Evolutionary conservation across 2,329 filamentous ascomycete species (phyloP).

Genomic region (Cyphellophora attinorum): DNA sequence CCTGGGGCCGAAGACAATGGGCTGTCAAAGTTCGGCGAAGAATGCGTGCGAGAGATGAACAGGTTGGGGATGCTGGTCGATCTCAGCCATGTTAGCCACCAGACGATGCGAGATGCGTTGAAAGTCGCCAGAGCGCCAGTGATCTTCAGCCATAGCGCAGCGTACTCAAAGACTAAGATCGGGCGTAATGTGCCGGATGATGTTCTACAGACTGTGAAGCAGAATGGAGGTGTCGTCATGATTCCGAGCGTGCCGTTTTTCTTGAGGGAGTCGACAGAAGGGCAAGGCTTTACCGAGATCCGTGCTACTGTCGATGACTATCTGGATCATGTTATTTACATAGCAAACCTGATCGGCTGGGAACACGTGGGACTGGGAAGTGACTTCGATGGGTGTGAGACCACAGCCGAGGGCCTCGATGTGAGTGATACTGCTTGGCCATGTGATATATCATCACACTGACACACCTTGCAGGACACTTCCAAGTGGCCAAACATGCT

Average conservation of each 20-base stretch:
- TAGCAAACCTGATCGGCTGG: constrained; percentile 73
- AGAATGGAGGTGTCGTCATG: constrained; percentile 33
- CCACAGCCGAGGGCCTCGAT: constrained; percentile 24
- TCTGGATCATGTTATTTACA: constrained; percentile 69
- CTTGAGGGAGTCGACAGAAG: constrained; percentile 20
- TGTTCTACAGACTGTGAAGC: constrained; percentile 25
- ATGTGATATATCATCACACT: not conserved
- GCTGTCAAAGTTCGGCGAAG: constrained; percentile 15
- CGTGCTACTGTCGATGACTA: constrained; percentile 58
- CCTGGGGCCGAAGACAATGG: constrained; percentile 14
- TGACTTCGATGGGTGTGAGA: constrained; percentile 65
- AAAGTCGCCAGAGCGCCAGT: constrained; percentile 17
- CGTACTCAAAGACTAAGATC: constrained; percentile 20
- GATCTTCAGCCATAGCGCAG: constrained; percentile 19
- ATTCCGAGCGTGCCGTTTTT: constrained; percentile 27
- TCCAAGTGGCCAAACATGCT: not conserved
- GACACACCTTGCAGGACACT: not conserved
- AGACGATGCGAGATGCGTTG: constrained; percentile 19
- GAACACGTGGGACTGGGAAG: constrained; percentile 80
- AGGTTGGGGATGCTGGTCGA: constrained; percentile 22
- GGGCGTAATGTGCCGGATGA: constrained; percentile 34
- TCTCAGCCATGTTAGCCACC: constrained; percentile 19
- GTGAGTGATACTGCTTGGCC: not conserved
- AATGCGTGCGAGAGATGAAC: constrained; percentile 21
- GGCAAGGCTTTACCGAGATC: no score